These are phyloP conservation scores for Xylaria sp. DNA, from an alignment of 2,329 filamentous ascomycete species.

Conservation along the genomic window DNA sequence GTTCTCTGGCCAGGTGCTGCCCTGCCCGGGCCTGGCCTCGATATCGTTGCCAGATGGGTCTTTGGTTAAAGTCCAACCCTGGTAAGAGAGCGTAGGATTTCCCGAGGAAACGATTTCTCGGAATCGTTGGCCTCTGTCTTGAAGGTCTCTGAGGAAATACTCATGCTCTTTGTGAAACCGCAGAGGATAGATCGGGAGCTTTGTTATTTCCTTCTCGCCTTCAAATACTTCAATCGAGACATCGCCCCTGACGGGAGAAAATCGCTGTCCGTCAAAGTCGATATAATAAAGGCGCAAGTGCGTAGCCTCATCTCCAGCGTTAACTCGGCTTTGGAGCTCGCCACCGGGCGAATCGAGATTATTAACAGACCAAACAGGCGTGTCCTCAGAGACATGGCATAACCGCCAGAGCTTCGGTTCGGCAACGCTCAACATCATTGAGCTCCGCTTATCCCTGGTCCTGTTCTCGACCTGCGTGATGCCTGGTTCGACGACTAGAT, in stretches of 20 bases:
- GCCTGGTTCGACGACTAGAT: conserved; percentile 26
- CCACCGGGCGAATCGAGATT: conserved; percentile 20
- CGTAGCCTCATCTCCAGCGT: conserved; percentile 18
- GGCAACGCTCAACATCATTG: conserved; percentile 6
- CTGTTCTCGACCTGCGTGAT: conserved; percentile 17
- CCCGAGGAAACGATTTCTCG: conserved; percentile 27
- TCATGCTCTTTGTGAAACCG: conserved; percentile 27
- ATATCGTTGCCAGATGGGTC: conserved; percentile 25
- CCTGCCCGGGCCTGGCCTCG: conserved; percentile 18
- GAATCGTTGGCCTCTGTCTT: conserved; percentile 23
- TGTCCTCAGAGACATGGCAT: conserved; percentile 29
- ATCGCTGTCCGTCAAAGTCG: conserved; percentile 27
- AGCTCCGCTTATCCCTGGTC: conserved; percentile 21
- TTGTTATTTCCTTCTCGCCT: conserved; percentile 28
- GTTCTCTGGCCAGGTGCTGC: conserved; percentile 24
- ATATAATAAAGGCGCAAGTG: conserved; percentile 28
- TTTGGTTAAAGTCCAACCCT: conserved; percentile 27
- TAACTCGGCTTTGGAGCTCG: conserved; percentile 20
- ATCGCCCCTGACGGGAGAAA: conserved; percentile 25
- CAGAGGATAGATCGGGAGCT: conserved; percentile 25
- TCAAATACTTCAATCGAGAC: conserved; percentile 25
- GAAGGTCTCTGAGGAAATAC: conserved; percentile 17
- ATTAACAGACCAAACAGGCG: conserved; percentile 23
- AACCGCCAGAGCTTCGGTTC: conserved; percentile 30
- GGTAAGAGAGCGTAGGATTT: conserved; percentile 25